Base-by-base conservation (phyloP, 768 basidiomycete genomes). In the Suillus spraguei region DNA sequence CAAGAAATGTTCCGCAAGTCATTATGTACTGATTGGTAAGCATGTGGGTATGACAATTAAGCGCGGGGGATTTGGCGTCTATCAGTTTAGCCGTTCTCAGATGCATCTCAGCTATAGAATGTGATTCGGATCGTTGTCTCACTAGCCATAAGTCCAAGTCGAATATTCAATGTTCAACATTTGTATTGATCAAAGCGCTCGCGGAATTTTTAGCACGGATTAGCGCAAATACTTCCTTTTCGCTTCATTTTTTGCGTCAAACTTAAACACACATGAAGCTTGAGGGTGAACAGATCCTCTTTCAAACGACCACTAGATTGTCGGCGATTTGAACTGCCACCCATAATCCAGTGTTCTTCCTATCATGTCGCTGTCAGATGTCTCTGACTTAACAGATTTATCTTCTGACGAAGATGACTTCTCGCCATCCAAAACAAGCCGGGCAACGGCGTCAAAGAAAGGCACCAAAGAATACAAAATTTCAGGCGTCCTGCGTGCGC, bases 371-470 rank as follows among this genome's bases (percentile, higher is more conserved):
- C 66, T 77, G 36, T 79, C 77, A n/a, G 80, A 81, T 60, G 59
- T 72, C 46, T 84, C 84, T 4, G 81, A 83, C 60, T 71, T 85
- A 49, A 83, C 83, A 22, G 83, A 84, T 50, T 67, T 84, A 41
- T 79, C 79, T 5, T 75, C 74, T 8, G 75, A 77, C 22, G 82
- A 82, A 11, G 78, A 77, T 0, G 75, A 78, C 50, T 63, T 69
- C 28, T 73, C 72, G 4, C 71, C 72, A 11, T 44, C 69, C 9
- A 69, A 66, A 42, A 69, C 65, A 28, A 66, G 70, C 33, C 69
- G 71, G 67, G 65, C 71, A 63, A 68, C 64, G 39, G 61, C 42
- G 22, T 56, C 54, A n/a, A 71, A 70, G 63, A 77, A 72, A 41
- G 65, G 54, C 24, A 41, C 67, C 8, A 71, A 70, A 28, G 78